These are phyloP conservation scores for Alternaria rosae DNA, from an alignment of 2,329 filamentous ascomycete species.

Conservation along the genomic window DNA sequence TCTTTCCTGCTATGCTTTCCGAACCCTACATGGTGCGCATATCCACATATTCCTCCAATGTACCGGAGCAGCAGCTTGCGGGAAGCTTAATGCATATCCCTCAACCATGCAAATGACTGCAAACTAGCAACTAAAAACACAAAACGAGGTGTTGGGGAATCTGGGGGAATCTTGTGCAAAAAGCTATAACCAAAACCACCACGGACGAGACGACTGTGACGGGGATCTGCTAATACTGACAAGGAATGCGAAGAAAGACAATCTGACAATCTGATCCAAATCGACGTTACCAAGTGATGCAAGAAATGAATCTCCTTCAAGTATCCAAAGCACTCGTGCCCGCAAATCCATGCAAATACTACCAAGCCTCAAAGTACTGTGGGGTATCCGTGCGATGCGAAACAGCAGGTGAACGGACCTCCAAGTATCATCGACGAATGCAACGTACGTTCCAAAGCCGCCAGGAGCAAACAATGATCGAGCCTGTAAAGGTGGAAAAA, in stretches of 20 bases:
- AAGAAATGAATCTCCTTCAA: conserved; percentile 20
- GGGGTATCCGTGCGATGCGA: conserved; percentile 26
- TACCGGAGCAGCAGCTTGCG: conserved; percentile 12
- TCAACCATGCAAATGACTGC: conserved; percentile 27
- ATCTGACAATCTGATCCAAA: conserved; percentile 24
- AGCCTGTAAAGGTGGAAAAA: conserved; percentile 18
- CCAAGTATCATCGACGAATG: conserved; percentile 30
- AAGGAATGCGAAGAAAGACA: conserved; percentile 17
- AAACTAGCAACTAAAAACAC: conserved; percentile 15
- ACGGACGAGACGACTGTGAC: conserved; percentile 22
- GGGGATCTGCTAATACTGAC: conserved; percentile 15
- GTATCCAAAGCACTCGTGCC: conserved; percentile 25
- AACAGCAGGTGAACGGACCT: conserved; percentile 26
- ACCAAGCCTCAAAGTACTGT: conserved; percentile 27
- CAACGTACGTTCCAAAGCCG: conserved; percentile 22
- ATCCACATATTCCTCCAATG: conserved; percentile 13
- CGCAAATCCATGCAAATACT: conserved; percentile 41
- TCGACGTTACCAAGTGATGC: conserved; percentile 33
- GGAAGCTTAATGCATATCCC: conserved; percentile 15
- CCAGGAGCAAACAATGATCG: conserved; percentile 16
- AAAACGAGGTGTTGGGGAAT: conserved; percentile 23
- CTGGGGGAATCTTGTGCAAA: conserved; percentile 42
- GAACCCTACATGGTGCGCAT: conserved; percentile 14
- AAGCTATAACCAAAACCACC: conserved; percentile 26
- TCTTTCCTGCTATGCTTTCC: conserved; percentile 21